Evolutionary conservation across 163 green algal species (phyloP), one percentile per base, ranked within the genome.

Genomic region (Prototheca wickerhamii): DNA sequence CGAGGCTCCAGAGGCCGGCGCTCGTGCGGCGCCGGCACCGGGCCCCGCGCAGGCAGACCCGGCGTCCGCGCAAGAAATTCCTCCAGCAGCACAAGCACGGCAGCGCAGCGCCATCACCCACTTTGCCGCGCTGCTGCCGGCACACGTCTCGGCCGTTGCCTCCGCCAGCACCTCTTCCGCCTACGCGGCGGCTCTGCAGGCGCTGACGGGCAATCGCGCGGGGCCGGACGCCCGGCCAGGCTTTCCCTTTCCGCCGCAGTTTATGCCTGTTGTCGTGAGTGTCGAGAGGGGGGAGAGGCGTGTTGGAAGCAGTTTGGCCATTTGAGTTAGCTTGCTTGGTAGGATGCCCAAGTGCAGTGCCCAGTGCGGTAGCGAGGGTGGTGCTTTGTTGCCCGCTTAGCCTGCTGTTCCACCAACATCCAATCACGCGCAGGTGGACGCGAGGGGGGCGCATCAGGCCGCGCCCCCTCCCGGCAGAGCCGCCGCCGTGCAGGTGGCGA

Each of bases 111-210:
- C 37, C 10, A 44, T 28, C 31, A 49, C 49, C 29, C 25, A 26
- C 6, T 12, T 53, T 7, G n/a, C 50, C 20, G 34, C 6, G 20
- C 25, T 40, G 29, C 28, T 68, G 51, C 65, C 35, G 3, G 44
- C 29, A 21, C 60, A 56, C 33, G 51, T 52, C 17, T 58, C 42
- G 8, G 35, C 59, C 1, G 21, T 31, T 3, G 29, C 59, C 25
- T 35, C 49, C 29, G 34, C 56, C 65, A 58, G 61, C 17, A 43
- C 67, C 50, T 42, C 31, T 20, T 65, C 71, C 2, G 71, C 71
- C 26, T 78, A 78, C 60, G 44, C n/a, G 4, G 71, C 71, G 8
- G 71, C 71, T 3, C 55, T 78, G 44, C 63, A 72, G 28, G 65
- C 53, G 43, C 46, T 78, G n/a, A 64, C 65, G 52, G 29, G 43